phyloP scores from a whole-genome alignment of 768 basidiomycete genomes.

The Pisolithus albus region DNA sequence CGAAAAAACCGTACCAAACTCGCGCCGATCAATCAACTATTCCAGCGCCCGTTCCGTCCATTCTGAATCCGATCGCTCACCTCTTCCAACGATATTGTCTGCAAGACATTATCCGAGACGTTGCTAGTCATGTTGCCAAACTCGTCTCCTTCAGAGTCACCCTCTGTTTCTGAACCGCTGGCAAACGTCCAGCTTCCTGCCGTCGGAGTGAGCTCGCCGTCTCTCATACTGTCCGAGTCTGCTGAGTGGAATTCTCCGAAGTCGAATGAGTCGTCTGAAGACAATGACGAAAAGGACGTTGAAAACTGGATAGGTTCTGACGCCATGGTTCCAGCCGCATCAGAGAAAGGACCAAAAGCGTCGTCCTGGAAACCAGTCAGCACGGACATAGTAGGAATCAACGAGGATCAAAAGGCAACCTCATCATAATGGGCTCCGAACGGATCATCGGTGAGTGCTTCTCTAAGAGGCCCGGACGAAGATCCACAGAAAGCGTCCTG shows the following conservation, averaged over 20 bases:
- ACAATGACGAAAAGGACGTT: conserved; percentile 43
- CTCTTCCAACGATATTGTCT: conserved; percentile 23
- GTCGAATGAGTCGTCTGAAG: conserved; percentile 66
- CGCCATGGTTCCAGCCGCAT: conserved; percentile 43
- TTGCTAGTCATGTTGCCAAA: conserved; percentile 16
- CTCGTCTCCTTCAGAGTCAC: conserved; percentile 27
- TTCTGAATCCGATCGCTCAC: conserved; percentile 18
- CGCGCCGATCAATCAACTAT: conserved; percentile 7
- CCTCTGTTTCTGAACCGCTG: conserved; percentile 31
- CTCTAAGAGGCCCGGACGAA: conserved; percentile 24
- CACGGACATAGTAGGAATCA: conserved; percentile 1
- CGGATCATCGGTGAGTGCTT: conserved; percentile 40
- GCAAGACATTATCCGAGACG: conserved; percentile 14
- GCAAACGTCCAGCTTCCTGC: conserved; percentile 67
- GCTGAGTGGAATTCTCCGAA: conserved; percentile 75
- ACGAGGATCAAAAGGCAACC: conserved; percentile 27
- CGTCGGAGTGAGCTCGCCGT: conserved; percentile 53
- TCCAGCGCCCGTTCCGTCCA: conserved; percentile 11
- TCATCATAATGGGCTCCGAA: conserved; percentile 46
- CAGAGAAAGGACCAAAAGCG: conserved; percentile 77
- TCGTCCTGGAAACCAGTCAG: conserved; percentile 37
- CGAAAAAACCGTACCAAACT: not conserved
- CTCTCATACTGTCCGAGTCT: conserved; percentile 18
- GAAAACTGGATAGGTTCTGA: conserved; percentile 50
- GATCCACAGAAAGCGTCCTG: conserved; percentile 50